Base-by-base conservation (phyloP, 352 stramenopile genomes). In the Pythium dissimile region DNA sequence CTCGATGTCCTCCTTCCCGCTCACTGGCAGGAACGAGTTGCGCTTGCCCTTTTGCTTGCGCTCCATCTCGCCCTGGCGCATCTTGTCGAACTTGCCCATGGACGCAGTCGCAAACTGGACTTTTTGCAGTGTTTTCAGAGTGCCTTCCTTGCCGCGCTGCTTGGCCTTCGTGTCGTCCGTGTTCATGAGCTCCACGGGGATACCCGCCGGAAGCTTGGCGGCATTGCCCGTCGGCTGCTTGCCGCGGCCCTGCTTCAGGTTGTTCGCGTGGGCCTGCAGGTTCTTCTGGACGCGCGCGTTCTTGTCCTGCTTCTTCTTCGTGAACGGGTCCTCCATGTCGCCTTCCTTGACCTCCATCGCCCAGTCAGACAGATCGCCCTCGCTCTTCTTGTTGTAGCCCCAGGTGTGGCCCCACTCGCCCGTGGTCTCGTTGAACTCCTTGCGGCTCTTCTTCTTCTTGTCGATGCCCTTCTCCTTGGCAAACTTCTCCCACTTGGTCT, bases 401-500 rank as follows among this genome's bases (percentile, higher is more conserved):
- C 86, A 98, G 44, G 93, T 69, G 31, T 95, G 94, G 54, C 83
- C 84, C 92, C 94, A 99, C 66, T 97, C 85, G 42, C 90, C 86
- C 53, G 78, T 97, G 15, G 79, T 59, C 67, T 99, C 97, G 64
- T 99, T 97, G 54, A 94, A 99, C 42, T 96, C 77, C 87, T 98
- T 99, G 57, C 96, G 88, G 30, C 84, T 95, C 66, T 97, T 94
- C 73, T 99, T 99, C 59, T 94, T 91, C 64, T 98, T 97, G 44
- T 94, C 78, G 66, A 99, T 99, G 55, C 97, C 97, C 77, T 99
- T 98, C 59, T 98, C 86, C 65, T 97, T 92, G 26, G 97, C 97
- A 73, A 99, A 99, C 67, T 98, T 96, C 77, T 99, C 96, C 97
- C 97, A 99, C 71, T 95, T 98, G 12, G 97, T 99, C 71, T 98